These are phyloP conservation scores for Astraeus odoratus DNA, from an alignment of 768 basidiomycete species.

Conservation along the genomic window DNA sequence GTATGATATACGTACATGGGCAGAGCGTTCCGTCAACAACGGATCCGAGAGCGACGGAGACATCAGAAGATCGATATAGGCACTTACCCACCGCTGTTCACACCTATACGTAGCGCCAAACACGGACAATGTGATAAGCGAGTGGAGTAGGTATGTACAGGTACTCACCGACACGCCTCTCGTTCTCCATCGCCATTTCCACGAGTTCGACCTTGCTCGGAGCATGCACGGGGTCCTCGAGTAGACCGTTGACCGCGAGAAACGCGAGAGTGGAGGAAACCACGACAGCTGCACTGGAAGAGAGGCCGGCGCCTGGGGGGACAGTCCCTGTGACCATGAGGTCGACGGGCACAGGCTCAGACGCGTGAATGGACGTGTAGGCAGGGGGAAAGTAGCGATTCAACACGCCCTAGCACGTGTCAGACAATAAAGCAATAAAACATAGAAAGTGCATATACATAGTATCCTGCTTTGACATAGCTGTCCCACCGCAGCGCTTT, in stretches of 20 bases:
- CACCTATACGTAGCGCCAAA: conserved; percentile 32
- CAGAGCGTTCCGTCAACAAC: no score
- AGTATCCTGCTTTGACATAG: conserved; percentile 83
- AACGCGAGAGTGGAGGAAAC: conserved; percentile 81
- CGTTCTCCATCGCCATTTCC: conserved; percentile 75
- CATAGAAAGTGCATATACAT: conserved; percentile 41
- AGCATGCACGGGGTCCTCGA: conserved; percentile 16
- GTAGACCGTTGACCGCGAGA: conserved; percentile 67
- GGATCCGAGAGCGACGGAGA: conserved; percentile 8
- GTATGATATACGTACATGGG: no score
- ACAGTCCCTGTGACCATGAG: conserved; percentile 76
- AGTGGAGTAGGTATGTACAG: not conserved
- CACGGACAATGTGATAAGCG: not conserved
- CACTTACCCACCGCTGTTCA: conserved; percentile 71
- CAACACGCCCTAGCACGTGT: conserved; percentile 50
- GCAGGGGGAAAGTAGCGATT: conserved; percentile 45
- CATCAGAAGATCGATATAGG: not conserved
- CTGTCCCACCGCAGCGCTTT: conserved; percentile 75
- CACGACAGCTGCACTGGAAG: conserved; percentile 86
- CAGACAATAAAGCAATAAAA: not conserved
- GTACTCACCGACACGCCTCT: conserved; percentile 64
- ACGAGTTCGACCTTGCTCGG: conserved; percentile 65
- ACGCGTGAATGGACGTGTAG: not conserved
- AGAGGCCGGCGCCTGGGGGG: conserved; percentile 81
- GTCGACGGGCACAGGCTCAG: conserved; percentile 54